phyloP scores from a whole-genome alignment of 495 filamentous ascomycete genomes.

The Aspergillus homomorphus region DNA sequence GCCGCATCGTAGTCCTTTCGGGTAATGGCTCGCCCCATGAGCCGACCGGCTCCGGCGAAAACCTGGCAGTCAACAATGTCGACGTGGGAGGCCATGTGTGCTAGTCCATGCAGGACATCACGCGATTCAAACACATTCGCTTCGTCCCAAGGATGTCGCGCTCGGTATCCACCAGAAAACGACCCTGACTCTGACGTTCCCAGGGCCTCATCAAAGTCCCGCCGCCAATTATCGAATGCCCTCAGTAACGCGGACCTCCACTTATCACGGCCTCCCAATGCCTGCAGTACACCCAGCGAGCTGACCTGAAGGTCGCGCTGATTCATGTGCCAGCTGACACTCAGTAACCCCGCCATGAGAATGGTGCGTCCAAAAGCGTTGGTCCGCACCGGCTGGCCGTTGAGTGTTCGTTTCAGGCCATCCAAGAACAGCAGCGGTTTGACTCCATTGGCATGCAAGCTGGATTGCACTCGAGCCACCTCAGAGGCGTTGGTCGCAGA shows the following conservation, averaged over 20 bases:
- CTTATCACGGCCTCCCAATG: conserved; percentile 85
- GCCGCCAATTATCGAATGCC: conserved; percentile 93
- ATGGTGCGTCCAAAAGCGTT: conserved; percentile 95
- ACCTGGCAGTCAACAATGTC: conserved; percentile 98
- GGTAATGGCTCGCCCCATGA: conserved; percentile 84
- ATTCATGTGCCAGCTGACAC: conserved; percentile 97
- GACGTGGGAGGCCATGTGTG: conserved; percentile 97
- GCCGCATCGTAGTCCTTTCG: conserved; percentile 75
- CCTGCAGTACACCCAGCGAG: conserved; percentile 73
- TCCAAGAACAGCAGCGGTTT: conserved; percentile 89
- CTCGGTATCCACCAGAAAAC: conserved; percentile 35
- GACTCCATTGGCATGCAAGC: conserved; percentile 75
- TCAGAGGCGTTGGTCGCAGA: conserved; percentile 86
- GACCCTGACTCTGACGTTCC: conserved; percentile 42
- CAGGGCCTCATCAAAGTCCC: conserved; percentile 86
- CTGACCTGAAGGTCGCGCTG: conserved; percentile 93
- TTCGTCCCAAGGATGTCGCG: conserved; percentile 54
- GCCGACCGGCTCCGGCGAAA: conserved; percentile 78
- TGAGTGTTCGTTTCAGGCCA: conserved; percentile 85
- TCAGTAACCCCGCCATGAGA: conserved; percentile 90
- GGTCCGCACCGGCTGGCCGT: conserved; percentile 80
- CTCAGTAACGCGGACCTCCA: conserved; percentile 86
- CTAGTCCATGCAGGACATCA: conserved; percentile 86
- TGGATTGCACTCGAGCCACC: conserved; percentile 81
- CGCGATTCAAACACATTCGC: conserved; percentile 82